Evolutionary conservation across 139 green algal species (phyloP), one percentile per base, ranked within the genome.

Genomic region (Chlorella sp.): DNA sequence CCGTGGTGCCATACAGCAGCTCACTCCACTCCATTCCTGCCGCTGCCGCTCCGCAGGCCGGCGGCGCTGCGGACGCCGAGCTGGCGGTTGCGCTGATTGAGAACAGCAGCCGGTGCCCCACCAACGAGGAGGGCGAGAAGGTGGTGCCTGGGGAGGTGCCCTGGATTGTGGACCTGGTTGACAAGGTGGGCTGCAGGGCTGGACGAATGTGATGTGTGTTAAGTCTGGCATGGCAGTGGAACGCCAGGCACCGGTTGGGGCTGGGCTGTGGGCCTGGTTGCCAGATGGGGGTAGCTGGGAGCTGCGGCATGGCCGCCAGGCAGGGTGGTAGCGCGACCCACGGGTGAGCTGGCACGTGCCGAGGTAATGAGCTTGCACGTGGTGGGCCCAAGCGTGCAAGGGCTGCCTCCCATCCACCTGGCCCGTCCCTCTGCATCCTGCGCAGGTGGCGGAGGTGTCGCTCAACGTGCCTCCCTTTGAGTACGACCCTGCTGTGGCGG

Each of bases 91-190:
- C 75, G 20, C 73, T 95, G 28, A 87, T 96, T 2, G 93, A 96
- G 87, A 96, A 96, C 92, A 89, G 81, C 72, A 89, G 81, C 30
- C 86, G 90, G 21, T 95, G 91, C 78, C 64, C 72, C 80, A 94
- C 73, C 30, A 95, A 96, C 74, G 81, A 38, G 26, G 86, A 84
- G 4, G 93, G 93, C 13, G 92, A 96, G 79, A 94, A 94, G 88
- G 81, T 95, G 47, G 89, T 92, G 70, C 78, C 57, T 2, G 72
- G 71, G 5, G 80, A 75, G 34, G 47, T 65, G 41, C 67, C 74
- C 62, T 86, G 82, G 93, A 83, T 95, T 32, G 51, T 87, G 39
- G 84, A 90, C 18, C 74, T 95, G 32, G 70, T 95, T 78, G 70
- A 76, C 47, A 76, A 91, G 86, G 82, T 92, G 63, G n/a, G 56